phyloP scores from a whole-genome alignment of 2,329 filamentous ascomycete genomes.

The Cladobotryum protrusum region DNA sequence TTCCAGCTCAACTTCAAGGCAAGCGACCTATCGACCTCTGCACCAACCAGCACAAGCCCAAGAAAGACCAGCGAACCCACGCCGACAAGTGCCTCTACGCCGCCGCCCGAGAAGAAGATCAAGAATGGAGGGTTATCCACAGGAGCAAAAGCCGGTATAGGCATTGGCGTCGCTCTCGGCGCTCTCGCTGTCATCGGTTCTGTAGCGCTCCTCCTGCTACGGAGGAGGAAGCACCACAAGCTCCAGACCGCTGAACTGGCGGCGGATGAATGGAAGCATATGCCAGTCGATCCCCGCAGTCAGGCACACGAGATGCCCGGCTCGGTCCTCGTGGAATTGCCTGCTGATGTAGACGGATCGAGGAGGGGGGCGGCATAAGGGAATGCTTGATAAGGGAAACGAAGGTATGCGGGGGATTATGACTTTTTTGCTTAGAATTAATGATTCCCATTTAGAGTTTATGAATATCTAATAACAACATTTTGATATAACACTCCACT shows the following conservation, averaged over 20 bases:
- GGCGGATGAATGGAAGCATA: not conserved
- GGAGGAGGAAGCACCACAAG: not conserved
- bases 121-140: slow-evolving; percentile 8
- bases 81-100: not conserved
- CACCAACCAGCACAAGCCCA: slow-evolving; percentile 5
- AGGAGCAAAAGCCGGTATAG: slow-evolving; percentile 16
- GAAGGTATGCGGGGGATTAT: not conserved
- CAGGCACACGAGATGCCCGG: not conserved
- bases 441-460: not conserved
- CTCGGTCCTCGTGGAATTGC: not conserved
- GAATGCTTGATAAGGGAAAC: not conserved
- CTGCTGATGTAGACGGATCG: not conserved
- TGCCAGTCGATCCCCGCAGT: too few relatives aligned
- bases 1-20: slow-evolving; percentile 24
- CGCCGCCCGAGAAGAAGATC: not conserved
- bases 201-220: slow-evolving; percentile 6
- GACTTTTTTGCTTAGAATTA: not conserved
- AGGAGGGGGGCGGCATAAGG: not conserved
- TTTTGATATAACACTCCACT: not conserved
- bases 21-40: slow-evolving; percentile 16
- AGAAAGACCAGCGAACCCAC: not conserved
- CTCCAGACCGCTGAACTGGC: not conserved
- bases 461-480: not conserved
- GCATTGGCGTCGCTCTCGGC: slow-evolving; percentile 8
- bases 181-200: slow-evolving; percentile 11